These are phyloP conservation scores for Allomyces macrogynus DNA, from an alignment of 192 early-diverging fungal genomes.

Conservation along the genomic window DNA sequence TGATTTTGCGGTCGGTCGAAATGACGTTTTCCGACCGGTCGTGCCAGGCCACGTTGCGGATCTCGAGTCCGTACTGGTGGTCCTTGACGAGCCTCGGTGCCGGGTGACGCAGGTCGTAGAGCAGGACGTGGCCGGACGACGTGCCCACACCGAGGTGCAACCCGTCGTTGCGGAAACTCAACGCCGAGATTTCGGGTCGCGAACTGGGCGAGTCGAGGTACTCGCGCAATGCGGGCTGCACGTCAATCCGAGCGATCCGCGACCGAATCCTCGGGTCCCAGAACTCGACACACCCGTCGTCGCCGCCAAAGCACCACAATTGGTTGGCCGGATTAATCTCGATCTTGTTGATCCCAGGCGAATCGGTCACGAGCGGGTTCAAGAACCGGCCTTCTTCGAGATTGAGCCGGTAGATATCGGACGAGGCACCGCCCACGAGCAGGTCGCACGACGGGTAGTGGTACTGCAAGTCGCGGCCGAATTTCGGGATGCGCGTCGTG, in stretches of 20 bases:
- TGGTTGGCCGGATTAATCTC: conserved; percentile 81
- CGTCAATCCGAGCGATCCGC: conserved; percentile 45
- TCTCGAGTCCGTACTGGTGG: conserved; percentile 91
- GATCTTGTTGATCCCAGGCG: conserved; percentile 42
- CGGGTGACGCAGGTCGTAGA: conserved; percentile 79
- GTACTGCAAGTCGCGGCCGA: conserved; percentile 78
- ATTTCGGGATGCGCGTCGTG: conserved; percentile 79
- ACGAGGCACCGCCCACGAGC: conserved; percentile 52
- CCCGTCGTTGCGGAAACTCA: conserved; percentile 71
- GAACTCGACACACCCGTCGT: conserved; percentile 75
- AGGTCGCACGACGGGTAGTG: conserved; percentile 84
- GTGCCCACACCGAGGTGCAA: conserved; percentile 72
- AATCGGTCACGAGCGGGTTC: conserved; percentile 54
- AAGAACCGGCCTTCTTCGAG: conserved; percentile 84
- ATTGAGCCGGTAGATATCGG: conserved; percentile 78
- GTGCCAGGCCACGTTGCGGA: conserved; percentile 66
- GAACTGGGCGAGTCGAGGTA: conserved; percentile 10
- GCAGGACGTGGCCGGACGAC: conserved; percentile 68
- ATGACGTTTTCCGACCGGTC: conserved; percentile 53
- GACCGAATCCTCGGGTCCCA: conserved; percentile 68
- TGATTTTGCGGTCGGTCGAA: conserved; percentile 69
- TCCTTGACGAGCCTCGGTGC: conserved; percentile 77
- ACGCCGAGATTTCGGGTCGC: conserved; percentile 43
- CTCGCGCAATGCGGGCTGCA: conserved; percentile 12
- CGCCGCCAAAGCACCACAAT: conserved; percentile 73